Evolutionary conservation across 1,284 basidiomycete genomes (phyloP), one percentile per base, ranked within the genome.

Genomic region (Ganoderma leucocontextum): DNA sequence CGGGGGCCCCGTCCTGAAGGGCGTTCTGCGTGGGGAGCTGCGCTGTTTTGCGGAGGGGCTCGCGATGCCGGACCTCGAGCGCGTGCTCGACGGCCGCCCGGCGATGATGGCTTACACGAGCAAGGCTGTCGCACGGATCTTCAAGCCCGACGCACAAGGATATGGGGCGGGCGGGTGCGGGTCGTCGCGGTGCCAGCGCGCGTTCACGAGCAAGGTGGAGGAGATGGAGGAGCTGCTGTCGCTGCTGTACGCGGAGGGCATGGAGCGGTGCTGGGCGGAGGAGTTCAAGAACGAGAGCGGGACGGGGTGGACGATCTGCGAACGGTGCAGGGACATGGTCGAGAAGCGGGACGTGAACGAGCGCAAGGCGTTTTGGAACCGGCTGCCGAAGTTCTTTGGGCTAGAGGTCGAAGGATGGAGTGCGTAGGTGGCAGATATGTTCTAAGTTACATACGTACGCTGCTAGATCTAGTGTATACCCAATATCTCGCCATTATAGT

Each of bases 81-180:
- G 64, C 42, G 38, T 64, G 22, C 4, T 68, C 29, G 62, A 70
- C 44, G 70, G 66, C 47, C 55, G 64, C 6, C 33, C 47, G 1
- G 53, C 49, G 22, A 53, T 63, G 15, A 36, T 64, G 25, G 13
- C 53, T n/a, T 38, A 53, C 10, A 42, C 22, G 49, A 59, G 59
- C 64, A 61, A 15, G 22, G 64, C 64, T 13, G 5, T 70, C 29
- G 52, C 52, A 10, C 70, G 66, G 42, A 66, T 70, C 41, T 68
- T 66, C 58, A 17, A 4, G 1, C 66, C 66, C 2, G 42, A 63
- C n/a, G n/a, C n/a, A n/a, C n/a, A n/a, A n/a, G n/a, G n/a, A n/a
- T n/a, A n/a, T n/a, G n/a, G n/a, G n/a, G n/a, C n/a, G n/a, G n/a
- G n/a, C 44, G 8, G 57, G 39, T 36, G 29, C 6, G 29, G 52